phyloP scores from a whole-genome alignment of 208 protist species.

The Phytomonas sp. region DNA sequence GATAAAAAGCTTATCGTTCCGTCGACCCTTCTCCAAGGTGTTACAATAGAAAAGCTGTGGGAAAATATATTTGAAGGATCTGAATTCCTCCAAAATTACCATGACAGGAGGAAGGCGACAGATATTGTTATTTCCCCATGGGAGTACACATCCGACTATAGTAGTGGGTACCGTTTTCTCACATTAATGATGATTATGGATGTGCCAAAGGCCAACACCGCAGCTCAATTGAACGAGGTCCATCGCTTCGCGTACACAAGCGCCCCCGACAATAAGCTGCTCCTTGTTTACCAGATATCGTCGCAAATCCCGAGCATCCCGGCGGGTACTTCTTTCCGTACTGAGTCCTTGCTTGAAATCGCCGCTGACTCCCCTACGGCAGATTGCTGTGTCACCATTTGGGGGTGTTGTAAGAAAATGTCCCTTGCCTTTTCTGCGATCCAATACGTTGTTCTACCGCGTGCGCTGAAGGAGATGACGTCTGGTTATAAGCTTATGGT shows the following conservation, averaged over 20 bases:
- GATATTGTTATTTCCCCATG: slow-evolving; percentile 52
- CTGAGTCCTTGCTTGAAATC: slow-evolving; percentile 62
- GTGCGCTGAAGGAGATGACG: slow-evolving; percentile 74
- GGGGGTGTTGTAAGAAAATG: slow-evolving; percentile 72
- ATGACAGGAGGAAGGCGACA: slow-evolving; percentile 56
- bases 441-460: slow-evolving; percentile 56
- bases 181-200: slow-evolving; percentile 56
- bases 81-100: slow-evolving; percentile 63
- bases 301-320: slow-evolving; percentile 72
- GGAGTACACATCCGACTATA: slow-evolving; percentile 60
- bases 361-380: slow-evolving; percentile 40
- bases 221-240: slow-evolving; percentile 66
- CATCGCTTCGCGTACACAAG: slow-evolving; percentile 66
- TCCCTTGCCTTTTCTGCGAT: slow-evolving; percentile 56
- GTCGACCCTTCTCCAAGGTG: slow-evolving; percentile 43
- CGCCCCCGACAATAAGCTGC: slow-evolving; percentile 27
- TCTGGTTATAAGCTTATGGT: slow-evolving; percentile 67
- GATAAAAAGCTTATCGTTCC: slow-evolving; percentile 68
- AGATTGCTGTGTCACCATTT: slow-evolving; percentile 57
- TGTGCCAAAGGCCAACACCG: slow-evolving; percentile 43
- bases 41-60: slow-evolving; percentile 70
- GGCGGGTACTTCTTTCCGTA: slow-evolving; percentile 59
- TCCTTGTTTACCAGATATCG: slow-evolving; percentile 73
- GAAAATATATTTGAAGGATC: slow-evolving; percentile 56
- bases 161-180: slow-evolving; percentile 61